phyloP scores from a whole-genome alignment of 1,284 basidiomycete species.

The Erythrobasidium hasegawianum region DNA sequence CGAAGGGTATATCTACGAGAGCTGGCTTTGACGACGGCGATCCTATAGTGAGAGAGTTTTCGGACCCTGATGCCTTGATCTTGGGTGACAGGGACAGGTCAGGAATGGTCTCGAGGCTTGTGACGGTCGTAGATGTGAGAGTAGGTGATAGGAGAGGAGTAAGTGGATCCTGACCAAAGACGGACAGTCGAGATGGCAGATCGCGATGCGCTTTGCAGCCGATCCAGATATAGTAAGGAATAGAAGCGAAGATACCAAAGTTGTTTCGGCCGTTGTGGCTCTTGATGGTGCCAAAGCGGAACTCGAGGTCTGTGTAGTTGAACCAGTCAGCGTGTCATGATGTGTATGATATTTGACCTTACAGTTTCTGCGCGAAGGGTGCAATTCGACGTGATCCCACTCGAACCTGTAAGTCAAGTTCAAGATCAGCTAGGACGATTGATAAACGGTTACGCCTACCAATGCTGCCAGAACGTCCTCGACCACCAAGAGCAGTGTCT shows the following conservation, averaged over 20 bases:
- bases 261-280: constrained; percentile 32
- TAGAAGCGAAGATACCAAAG: constrained; percentile 49
- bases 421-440: neutral
- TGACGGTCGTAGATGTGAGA: constrained; percentile 38
- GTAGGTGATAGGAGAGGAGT: constrained; percentile 51
- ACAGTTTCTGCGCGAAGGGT: constrained; percentile 55
- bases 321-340: constrained; percentile 44
- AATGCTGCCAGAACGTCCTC: constrained; percentile 76
- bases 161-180: constrained; percentile 64
- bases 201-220: constrained; percentile 66
- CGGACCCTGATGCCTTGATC: constrained; percentile 24
- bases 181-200: constrained; percentile 59
- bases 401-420: constrained; percentile 58
- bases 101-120: constrained; percentile 42
- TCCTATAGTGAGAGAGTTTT: neutral
- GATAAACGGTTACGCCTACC: constrained; percentile 43
- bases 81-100: constrained; percentile 41
- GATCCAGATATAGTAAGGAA: constrained; percentile 69
- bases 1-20: constrained; percentile 39
- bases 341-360: constrained; percentile 21
- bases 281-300: constrained; percentile 67
- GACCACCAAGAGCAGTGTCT: constrained; percentile 69
- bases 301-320: constrained; percentile 71
- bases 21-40: constrained; percentile 23
- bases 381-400: constrained; percentile 69